Percentiles rank a stretch among this genome's conserved stretches.
Evolutionary conservation across 805 yeast species (phyloP).

Genomic region (Starmerella stigmatis): DNA sequence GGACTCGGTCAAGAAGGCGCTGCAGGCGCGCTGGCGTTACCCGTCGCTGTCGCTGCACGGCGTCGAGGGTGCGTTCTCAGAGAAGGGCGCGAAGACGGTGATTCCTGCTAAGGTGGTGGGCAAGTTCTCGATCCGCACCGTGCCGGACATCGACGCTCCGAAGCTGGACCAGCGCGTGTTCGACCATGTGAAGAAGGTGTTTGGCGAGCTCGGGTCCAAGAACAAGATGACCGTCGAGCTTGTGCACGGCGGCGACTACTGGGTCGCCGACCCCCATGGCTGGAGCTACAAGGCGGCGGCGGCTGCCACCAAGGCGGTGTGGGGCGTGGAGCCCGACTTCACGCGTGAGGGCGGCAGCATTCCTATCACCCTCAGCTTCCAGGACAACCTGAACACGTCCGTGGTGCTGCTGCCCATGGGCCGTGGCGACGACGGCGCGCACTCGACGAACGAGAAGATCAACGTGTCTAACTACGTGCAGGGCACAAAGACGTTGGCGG

Average conservation of each 20-base stretch:
- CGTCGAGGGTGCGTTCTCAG: slow-evolving; percentile 92
- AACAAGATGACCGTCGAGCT: slow-evolving; percentile 63
- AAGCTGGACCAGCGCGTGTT: slow-evolving; percentile 70
- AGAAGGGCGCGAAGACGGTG: slow-evolving; percentile 94
- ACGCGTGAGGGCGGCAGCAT: slow-evolving; percentile 99
- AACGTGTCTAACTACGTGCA: slow-evolving; percentile 80
- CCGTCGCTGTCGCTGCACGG: slow-evolving; percentile 96
- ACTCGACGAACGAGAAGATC: slow-evolving; percentile 90
- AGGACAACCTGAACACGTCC: slow-evolving; percentile 70
- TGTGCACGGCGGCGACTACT: slow-evolving; percentile 90
- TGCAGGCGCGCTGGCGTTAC: slow-evolving; percentile 98
- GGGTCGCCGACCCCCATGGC: slow-evolving; percentile 92
- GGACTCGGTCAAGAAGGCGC: slow-evolving; percentile 67
- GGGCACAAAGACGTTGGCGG: slow-evolving; percentile 88
- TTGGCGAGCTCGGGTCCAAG: slow-evolving; percentile 61
- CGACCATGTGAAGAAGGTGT: slow-evolving; percentile 55
- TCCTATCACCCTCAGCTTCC: slow-evolving; percentile 92
- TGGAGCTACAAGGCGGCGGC: slow-evolving; percentile 88
- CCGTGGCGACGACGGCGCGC: slow-evolving; percentile 99
- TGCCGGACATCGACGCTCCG: slow-evolving; percentile 77
- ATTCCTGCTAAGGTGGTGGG: slow-evolving; percentile 92
- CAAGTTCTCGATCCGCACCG: slow-evolving; percentile 94
- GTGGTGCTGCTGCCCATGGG: slow-evolving; percentile 94
- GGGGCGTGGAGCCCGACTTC: slow-evolving; percentile 90
- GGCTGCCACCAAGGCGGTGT: slow-evolving; percentile 86